Percentiles rank a stretch among this genome's conserved stretches.
phyloP scores from a whole-genome alignment of 306 rosid species.

The Cicer arietinum region DNA sequence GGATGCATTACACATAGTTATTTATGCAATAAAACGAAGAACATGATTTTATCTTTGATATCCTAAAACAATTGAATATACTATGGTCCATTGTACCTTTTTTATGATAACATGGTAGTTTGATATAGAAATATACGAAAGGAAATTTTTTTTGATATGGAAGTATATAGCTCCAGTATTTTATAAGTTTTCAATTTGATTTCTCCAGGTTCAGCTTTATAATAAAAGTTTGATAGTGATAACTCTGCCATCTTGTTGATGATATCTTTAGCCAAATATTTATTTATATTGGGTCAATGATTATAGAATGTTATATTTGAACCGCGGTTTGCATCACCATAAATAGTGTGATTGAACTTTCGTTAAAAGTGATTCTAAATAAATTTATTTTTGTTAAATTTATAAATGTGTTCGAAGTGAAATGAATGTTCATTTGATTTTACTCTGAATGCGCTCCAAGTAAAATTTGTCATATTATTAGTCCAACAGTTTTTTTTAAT shows the following conservation, averaged over 20 bases:
- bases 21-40: slow-evolving; percentile 31
- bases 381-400: not conserved
- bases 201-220: not conserved
- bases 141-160: not conserved
- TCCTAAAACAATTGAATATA: not conserved
- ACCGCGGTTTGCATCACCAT: not conserved
- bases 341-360: not conserved
- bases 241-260: not conserved
- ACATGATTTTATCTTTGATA: slow-evolving; percentile 12
- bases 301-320: not conserved
- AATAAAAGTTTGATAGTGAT: not conserved
- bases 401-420: not conserved
- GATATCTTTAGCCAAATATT: not conserved
- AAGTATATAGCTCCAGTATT: not conserved
- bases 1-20: not conserved
- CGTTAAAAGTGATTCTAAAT: not conserved
- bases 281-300: not conserved
- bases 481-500: not conserved
- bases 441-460: not conserved
- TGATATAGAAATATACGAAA: not conserved
- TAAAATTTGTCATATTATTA: not conserved
- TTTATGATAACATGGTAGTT: not conserved
- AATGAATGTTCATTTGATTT: not conserved
- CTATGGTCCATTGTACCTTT: not conserved
- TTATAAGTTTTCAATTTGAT: not conserved